phyloP scores from a whole-genome alignment of 2,329 filamentous ascomycete genomes.

The Alternaria brassicicola region DNA sequence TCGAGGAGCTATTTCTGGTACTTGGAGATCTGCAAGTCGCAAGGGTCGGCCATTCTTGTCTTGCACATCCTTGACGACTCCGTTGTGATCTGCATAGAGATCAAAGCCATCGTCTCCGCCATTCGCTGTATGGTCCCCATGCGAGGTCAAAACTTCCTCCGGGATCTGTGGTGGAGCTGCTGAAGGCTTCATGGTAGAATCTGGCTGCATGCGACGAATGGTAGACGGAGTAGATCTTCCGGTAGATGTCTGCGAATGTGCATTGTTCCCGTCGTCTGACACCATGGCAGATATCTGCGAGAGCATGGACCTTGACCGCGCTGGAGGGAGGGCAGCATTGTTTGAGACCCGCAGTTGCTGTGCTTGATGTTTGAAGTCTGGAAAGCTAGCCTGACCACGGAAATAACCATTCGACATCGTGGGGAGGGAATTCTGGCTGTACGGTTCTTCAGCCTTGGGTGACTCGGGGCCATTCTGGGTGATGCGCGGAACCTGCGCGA shows the following conservation, averaged over 20 bases:
- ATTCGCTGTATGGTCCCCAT: slow-evolving; percentile 22
- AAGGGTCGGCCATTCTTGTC: slow-evolving; percentile 40
- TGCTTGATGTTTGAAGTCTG: slow-evolving; percentile 15
- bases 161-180: slow-evolving; percentile 31
- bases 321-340: slow-evolving; percentile 26
- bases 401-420: slow-evolving; percentile 20
- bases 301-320: slow-evolving; percentile 43
- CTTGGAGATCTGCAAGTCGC: slow-evolving; percentile 24
- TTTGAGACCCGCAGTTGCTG: slow-evolving; percentile 22
- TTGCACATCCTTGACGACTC: slow-evolving; percentile 44
- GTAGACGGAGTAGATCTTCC: slow-evolving; percentile 41
- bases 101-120: slow-evolving; percentile 40
- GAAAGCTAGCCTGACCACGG: slow-evolving; percentile 10
- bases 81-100: slow-evolving; percentile 47
- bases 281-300: slow-evolving; percentile 48
- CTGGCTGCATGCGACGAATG: slow-evolving; percentile 33
- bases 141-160: slow-evolving; percentile 27
- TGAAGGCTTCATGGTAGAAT: slow-evolving; percentile 26
- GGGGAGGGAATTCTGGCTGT: slow-evolving; percentile 15
- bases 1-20: slow-evolving; percentile 8
- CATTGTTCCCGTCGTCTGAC: slow-evolving; percentile 33
- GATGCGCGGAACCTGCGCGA: slow-evolving; percentile 33
- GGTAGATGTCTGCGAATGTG: slow-evolving; percentile 39
- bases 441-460: slow-evolving; percentile 23
- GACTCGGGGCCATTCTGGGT: slow-evolving; percentile 20